Base-by-base conservation (phyloP, 192 early-diverging fungal species). In the Martensiomyces pterosporus region DNA sequence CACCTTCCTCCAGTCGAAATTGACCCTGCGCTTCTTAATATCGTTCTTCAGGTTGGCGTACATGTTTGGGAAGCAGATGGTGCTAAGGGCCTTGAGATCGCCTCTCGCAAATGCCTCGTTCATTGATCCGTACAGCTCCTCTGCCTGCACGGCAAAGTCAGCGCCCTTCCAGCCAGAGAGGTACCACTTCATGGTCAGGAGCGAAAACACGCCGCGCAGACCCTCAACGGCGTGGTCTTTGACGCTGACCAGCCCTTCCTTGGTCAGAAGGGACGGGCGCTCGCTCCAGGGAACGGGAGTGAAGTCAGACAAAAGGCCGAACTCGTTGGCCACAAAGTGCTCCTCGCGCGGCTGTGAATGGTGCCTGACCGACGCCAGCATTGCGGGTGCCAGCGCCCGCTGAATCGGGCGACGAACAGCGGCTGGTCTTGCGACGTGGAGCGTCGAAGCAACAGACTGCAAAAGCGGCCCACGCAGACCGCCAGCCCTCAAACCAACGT, bases 21-120 rank as follows among this genome's bases (percentile, higher is more conserved):
- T 57, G 13, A 47, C 57, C 0, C 60, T 64, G 34, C 81, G 77
- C n/a, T 64, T 49, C 62, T 81, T 84, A 25, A 86, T 60, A 21
- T 84, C 78, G 19, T 75, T 74, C 58, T 82, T 82, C 27, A 86
- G 59, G 36, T 61, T 86, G 9, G 75, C 67, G 22, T 71, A 75
- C 81, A 86, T 79, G 29, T 69, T 75, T 16, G 80, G 75, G 29
- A 76, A 61, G 44, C 82, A 84, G 2, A 86, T 76, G 37, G 68
- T 65, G 42, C 79, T 75, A 9, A 86, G 56, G 9, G 73, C 58
- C 21, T 54, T 50, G 19, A 76, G 57, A 55, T 84, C 81, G 36
- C 84, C 84, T 54, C 58, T 49, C 15, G 84, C 82, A 60, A 79
- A 86, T 2, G 81, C 80, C 47, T 83, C 80, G 44, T 86, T 86